Conservation (phyloP, 73 alveolate genomes). For the Paramecium octaurelia region DNA sequence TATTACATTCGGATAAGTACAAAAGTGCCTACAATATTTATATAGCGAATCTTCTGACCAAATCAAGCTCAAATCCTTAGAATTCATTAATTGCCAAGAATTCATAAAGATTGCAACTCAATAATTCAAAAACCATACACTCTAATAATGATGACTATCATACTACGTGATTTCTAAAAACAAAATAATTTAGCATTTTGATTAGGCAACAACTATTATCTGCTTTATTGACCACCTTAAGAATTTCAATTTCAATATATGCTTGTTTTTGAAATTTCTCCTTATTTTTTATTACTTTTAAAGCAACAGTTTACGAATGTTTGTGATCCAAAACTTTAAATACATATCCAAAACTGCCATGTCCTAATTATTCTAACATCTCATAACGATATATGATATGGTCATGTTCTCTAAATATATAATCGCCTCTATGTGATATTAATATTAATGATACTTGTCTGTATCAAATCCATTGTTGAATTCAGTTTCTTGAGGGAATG, state of each 20-base stretch:
- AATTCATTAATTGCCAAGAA: constrained; percentile 79
- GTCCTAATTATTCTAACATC: constrained; percentile 82
- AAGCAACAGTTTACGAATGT: constrained; percentile 74
- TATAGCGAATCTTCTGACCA: constrained; percentile 90
- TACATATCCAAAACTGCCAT: constrained; percentile 94
- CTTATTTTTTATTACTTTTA: constrained; percentile 83
- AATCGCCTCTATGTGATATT: constrained; percentile 72
- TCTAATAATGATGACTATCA: constrained; percentile 58
- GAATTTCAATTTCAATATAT: constrained; percentile 75
- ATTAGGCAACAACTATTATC: constrained; percentile 62
- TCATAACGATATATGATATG: constrained; percentile 87
- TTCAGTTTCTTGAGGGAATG: background rate
- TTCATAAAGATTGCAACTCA: constrained; percentile 85
- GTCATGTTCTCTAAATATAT: constrained; percentile 76
- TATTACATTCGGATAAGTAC: constrained; percentile 65
- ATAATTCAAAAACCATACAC: constrained; percentile 73
- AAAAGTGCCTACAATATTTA: constrained; percentile 74
- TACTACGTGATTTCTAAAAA: constrained; percentile 80
- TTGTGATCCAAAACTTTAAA: constrained; percentile 83
- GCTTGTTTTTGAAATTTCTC: constrained; percentile 78
- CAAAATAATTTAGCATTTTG: constrained; percentile 73
- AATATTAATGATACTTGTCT: constrained; percentile 42
- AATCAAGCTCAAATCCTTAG: constrained; percentile 79
- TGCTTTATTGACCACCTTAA: constrained; percentile 64
- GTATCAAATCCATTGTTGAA: constrained; percentile 86